Evolutionary conservation across 345 rosid genomes (phyloP).

Genomic region (Anacardium occidentale): DNA sequence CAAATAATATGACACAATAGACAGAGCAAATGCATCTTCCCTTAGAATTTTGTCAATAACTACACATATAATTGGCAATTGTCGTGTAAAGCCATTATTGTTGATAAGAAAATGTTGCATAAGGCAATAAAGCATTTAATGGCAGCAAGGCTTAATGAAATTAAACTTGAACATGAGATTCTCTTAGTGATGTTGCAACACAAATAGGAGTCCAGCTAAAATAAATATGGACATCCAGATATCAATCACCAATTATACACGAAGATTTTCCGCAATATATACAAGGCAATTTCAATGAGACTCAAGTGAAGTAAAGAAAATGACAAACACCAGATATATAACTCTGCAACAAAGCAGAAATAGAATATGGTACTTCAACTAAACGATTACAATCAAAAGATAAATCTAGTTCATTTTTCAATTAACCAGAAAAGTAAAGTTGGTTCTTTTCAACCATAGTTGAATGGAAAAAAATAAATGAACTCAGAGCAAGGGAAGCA

Average conservation of each 20-base stretch:
- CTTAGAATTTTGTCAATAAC: not conserved
- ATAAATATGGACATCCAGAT: too few species aligned
- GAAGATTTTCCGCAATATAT: not conserved
- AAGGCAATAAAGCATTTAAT: not conserved
- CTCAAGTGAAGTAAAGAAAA: not conserved
- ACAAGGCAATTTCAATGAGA: not conserved
- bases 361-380: not conserved
- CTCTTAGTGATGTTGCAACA: not conserved
- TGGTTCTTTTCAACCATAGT: not conserved
- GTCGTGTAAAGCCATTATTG: not conserved
- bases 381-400: not conserved
- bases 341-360: not conserved
- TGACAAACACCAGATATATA: too few species aligned
- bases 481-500: conserved; percentile 14
- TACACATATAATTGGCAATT: not conserved
- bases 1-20: not conserved
- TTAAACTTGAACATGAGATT: not conserved
- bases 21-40: not conserved
- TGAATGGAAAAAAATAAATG: not conserved
- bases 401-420: not conserved
- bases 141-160: not conserved
- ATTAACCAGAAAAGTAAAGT: not conserved
- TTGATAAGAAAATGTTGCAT: not conserved
- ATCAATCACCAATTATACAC: not conserved
- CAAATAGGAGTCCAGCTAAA: not conserved